Base-by-base conservation (phyloP, 2,329 filamentous ascomycete species). In the Aspergillus melleus region DNA sequence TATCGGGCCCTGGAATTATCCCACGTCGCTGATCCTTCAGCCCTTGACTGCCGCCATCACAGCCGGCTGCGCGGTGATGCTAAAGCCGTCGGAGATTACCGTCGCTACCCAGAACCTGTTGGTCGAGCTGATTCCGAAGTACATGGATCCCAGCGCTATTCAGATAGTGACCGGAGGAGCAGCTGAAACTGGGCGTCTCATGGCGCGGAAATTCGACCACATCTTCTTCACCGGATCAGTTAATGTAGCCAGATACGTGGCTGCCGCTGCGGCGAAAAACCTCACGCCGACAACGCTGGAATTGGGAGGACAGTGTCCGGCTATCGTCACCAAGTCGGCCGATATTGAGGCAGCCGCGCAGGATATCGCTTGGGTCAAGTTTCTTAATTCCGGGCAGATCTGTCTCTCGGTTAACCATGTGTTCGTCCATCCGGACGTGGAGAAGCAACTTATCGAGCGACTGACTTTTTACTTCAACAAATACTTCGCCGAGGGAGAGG, bases 1-100 rank as follows among this genome's bases (percentile, higher is more conserved):
- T 47, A 77, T 83, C 22, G 75, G 76, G 0, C 72, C 79, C 2
- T 82, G 79, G 80, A 82, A 83, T 59, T 81, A 77, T 19, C 80
- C 80, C 0, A 66, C 81, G 53, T 61, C 73, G 3, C 66, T 79
- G 3, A 58, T 73, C 0, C 52, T 81, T 0, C 70, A 76, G 55
- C 79, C 79, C 20, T 64, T 79, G 39, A 60, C 81, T 24, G 76
- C 74, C 16, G 79, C 79, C 16, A 78, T 81, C 19, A 72, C 79
- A 2, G 79, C 80, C 1, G 80, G 80, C 6, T 73, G 70, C 52
- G 69, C 72, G 29, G 70, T 76, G 9, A 63, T 82, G 8, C 57
- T 83, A 29, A 83, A 83, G 64, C 81, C 81, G 1, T 77, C 76
- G 0, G 80, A 83, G 58, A 58, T 79, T 19, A 68, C 78, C 0